Evolutionary conservation across 225 moss, liverwort and hornwort genomes (phyloP).

Genomic region (Neckera pumila): DNA sequence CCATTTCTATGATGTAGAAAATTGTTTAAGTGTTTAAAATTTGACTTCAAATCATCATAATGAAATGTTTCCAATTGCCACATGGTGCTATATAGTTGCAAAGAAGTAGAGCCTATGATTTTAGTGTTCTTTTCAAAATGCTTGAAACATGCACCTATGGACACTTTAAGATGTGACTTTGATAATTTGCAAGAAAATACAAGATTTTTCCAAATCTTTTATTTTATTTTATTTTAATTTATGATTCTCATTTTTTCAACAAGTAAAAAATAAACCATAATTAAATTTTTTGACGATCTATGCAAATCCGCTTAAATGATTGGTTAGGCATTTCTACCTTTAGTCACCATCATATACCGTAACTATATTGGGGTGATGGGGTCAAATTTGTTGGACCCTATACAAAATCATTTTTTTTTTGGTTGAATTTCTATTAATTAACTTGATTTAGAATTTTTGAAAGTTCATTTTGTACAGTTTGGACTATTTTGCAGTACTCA

Average conservation of each 20-base stretch:
- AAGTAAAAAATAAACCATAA: fast-evolving
- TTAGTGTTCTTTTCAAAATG: fast-evolving
- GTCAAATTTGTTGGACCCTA: no score
- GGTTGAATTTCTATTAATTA: no score
- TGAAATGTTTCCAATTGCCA: fast-evolving
- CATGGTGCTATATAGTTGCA: neutral
- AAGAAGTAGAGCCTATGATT: neutral
- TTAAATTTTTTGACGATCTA: neutral
- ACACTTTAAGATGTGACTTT: neutral
- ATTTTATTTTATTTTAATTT: neutral
- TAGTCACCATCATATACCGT: no score
- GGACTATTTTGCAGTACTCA: no score
- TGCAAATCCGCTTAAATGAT: neutral
- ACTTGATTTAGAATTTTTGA: no score
- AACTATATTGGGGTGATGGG: no score
- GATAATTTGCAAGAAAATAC: neutral
- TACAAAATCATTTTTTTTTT: no score
- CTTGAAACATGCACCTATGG: neutral
- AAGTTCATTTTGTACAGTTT: no score
- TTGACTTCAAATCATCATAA: neutral
- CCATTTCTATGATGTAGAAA: fast-evolving
- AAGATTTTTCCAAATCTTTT: neutral
- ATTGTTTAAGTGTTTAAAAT: neutral
- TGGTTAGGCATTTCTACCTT: neutral
- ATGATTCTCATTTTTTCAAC: neutral